Conservation (phyloP, 116 monocot species). For the Phalaenopsis hybrid region DNA sequence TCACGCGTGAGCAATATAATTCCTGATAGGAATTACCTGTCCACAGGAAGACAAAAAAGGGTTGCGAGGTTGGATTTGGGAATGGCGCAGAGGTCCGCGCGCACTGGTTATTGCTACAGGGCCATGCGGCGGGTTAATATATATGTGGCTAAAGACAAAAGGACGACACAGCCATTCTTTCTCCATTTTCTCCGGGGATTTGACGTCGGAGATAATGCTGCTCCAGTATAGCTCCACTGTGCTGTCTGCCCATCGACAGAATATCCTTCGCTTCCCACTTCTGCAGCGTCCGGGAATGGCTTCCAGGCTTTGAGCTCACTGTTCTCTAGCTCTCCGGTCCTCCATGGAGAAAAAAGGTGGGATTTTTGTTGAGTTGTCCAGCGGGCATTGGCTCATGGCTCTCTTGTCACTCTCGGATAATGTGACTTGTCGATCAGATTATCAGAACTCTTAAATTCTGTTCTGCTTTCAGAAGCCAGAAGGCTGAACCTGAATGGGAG, state of each 20-base stretch:
- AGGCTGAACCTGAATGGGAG: neutral
- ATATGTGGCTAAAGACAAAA: neutral
- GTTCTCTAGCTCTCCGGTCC: neutral
- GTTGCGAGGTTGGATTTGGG: neutral
- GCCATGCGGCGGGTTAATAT: neutral
- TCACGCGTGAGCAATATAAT: neutral
- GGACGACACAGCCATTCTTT: neutral
- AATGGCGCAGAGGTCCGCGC: too few species aligned
- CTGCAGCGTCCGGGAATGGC: neutral
- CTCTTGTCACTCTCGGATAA: neutral
- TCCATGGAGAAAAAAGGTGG: neutral
- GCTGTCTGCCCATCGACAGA: neutral
- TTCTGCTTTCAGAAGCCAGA: neutral
- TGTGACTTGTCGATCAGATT: neutral
- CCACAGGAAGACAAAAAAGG: neutral
- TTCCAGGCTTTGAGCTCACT: neutral
- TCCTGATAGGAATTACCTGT: neutral
- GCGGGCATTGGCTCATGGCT: neutral
- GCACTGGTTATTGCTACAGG: neutral
- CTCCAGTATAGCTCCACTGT: neutral
- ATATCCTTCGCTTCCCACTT: neutral
- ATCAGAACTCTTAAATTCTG: neutral
- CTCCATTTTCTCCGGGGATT: constrained; percentile 2
- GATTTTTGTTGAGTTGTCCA: neutral
- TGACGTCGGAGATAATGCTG: neutral